Base-by-base conservation (phyloP, 495 filamentous ascomycete genomes). In the Xylaria telfairii region DNA sequence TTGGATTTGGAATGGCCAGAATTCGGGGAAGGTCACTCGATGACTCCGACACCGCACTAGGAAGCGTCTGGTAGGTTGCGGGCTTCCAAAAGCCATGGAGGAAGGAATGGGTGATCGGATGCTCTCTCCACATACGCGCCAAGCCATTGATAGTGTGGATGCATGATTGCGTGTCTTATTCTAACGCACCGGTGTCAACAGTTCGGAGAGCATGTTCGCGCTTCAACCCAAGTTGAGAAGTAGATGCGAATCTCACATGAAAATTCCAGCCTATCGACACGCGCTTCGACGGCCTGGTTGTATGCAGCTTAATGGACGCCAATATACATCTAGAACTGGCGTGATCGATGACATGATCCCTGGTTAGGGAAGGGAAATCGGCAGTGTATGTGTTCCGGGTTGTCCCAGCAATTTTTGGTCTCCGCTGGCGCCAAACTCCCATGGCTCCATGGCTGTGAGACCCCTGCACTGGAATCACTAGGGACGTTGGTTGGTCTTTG, bases 121-220 rank as follows among this genome's bases (percentile, higher is more conserved):
- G 26, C 49, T 59, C 59, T 64, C 68, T 65, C 68, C 61, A 56
- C 26, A 53, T 21, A 57, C 57, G 47, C 46, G 68, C 68, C 68
- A 70, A 70, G 68, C 26, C 68, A 60, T 6, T 56, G 49, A 63
- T 65, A 65, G 60, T 70, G 56, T 70, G 49, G 61, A 65, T 70
- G 68, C 68, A 70, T 65, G 61, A 65, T 62, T 65, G 68, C 68
- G 68, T 70, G 60, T 70, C 68, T 60, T 65, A 39, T 32, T 44
- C 63, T 62, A 57, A 59, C 68, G 39, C 51, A 47, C 17, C 44
- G 13, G 41, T 53, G 47, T 65, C 61, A 41, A 65, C 49, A 65
- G 34, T n/a, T 24, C 47, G 64, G 65, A 68, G 42, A 49, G 26
- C n/a, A 57, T 56, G 44, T 63, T 42, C 32, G 34, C 44, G 37